Percentiles rank a stretch among this genome's conserved stretches.
Conservation (phyloP, 805 yeast species). For the Pichia phayaonensis region DNA sequence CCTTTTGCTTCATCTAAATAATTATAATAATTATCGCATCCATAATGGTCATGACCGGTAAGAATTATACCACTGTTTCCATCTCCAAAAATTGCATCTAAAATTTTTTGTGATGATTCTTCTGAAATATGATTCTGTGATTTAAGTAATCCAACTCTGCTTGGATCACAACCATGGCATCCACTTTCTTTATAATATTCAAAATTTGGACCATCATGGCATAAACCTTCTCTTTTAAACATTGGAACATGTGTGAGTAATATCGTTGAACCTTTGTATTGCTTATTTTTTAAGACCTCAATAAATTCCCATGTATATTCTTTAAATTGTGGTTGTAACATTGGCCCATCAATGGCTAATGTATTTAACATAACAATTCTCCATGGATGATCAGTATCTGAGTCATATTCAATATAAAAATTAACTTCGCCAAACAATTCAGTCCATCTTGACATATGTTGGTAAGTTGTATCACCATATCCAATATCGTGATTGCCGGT, state of each 20-base stretch:
- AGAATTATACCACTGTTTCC: conserved; percentile 68
- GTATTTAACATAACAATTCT: conserved; percentile 84
- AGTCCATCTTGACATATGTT: conserved; percentile 75
- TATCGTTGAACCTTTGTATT: conserved; percentile 72
- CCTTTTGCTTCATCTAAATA: conserved; percentile 31
- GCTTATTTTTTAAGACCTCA: conserved; percentile 43
- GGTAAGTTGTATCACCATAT: conserved; percentile 91
- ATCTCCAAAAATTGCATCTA: conserved; percentile 64
- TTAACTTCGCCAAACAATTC: conserved; percentile 78
- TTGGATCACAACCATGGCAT: conserved; percentile 45
- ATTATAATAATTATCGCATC: conserved; percentile 71
- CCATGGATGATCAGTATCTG: conserved; percentile 64
- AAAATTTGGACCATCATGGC: conserved; percentile 79
- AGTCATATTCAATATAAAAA: conserved; percentile 65
- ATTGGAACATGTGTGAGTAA: conserved; percentile 86
- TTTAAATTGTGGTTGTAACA: conserved; percentile 63
- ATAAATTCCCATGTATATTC: conserved; percentile 69
- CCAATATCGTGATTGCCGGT: conserved; percentile 97
- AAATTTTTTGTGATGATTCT: conserved; percentile 57
- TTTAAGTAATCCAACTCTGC: conserved; percentile 61
- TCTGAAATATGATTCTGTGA: conserved; percentile 79
- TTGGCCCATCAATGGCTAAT: conserved; percentile 84
- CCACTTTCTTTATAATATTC: conserved; percentile 48
- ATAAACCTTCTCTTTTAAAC: conserved; percentile 72
- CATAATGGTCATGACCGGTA: conserved; percentile 96